These are phyloP conservation scores for Puccinia polysora DNA, from an alignment of 1,284 basidiomycete genomes.

Conservation along the genomic window DNA sequence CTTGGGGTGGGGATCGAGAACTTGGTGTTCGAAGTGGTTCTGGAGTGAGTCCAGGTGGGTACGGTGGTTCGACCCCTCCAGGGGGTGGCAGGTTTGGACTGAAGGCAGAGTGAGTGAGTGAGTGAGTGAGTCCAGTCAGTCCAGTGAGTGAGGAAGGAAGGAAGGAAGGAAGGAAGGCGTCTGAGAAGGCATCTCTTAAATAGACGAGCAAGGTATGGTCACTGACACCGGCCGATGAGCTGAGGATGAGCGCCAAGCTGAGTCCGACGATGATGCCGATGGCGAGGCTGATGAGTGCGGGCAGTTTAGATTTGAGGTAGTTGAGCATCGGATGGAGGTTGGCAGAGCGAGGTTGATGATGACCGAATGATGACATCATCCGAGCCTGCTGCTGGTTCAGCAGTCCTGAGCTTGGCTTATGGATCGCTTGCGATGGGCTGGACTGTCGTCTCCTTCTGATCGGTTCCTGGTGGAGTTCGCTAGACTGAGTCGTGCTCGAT, in stretches of 20 bases:
- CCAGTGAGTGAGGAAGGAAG: not conserved
- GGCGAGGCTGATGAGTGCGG: slow-evolving; percentile 31
- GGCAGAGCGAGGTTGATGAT: not conserved
- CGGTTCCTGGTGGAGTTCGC: not conserved
- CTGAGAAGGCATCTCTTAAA: not conserved
- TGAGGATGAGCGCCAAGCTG: slow-evolving; percentile 26
- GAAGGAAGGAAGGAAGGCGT: not conserved
- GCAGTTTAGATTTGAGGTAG: slow-evolving; percentile 41
- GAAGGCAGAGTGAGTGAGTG: not conserved
- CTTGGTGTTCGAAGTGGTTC: slow-evolving; percentile 38
- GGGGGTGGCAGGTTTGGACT: slow-evolving; percentile 11
- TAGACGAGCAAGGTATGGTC: not conserved
- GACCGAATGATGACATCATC: not conserved
- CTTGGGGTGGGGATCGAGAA: slow-evolving; percentile 46
- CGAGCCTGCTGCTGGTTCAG: not conserved
- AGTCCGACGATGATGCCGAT: slow-evolving; percentile 41
- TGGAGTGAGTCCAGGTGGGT: slow-evolving; percentile 43
- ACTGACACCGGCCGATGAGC: not conserved
- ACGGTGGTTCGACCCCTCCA: slow-evolving; percentile 39
- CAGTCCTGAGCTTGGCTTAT: not conserved
- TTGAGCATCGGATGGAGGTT: not conserved
- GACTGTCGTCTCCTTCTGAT: not conserved
- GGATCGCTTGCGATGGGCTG: too few species aligned
- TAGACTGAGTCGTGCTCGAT: too few species aligned
- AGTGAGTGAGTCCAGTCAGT: too few species aligned